Evolutionary conservation across 2,329 filamentous ascomycete genomes (phyloP), one percentile per base, ranked within the genome.

Genomic region (Ilyonectria destructans): DNA sequence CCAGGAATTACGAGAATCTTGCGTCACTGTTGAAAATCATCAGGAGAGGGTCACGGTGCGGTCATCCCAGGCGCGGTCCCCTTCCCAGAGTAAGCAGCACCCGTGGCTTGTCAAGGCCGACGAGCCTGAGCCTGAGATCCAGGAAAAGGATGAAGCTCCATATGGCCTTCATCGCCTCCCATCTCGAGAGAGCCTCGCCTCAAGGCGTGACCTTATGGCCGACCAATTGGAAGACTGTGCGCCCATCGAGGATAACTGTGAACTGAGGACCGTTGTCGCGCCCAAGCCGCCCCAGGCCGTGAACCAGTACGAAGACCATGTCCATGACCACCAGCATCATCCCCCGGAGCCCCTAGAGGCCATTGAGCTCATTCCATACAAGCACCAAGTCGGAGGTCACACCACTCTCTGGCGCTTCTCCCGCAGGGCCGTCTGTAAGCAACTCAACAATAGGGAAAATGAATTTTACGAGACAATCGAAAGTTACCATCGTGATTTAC

Each of bases 381-480:
- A 94, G 73, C 96, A 99, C 82, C 96, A 99, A 82, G 96, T 99
- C 62, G 96, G 96, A 66, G 96, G 96, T 1, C 96, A 99, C 80
- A 98, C 95, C 7, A 98, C 96, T 0, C 89, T 99, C 40, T 99
- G 97, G 88, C 92, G 96, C 48, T 98, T 99, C 79, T 98, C 96
- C 19, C 91, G 94, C 73, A 90, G 95, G 75, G 96, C 96, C 63
- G 95, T 99, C 12, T 99, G 96, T 86, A 99, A 99, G 82, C 95
- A 98, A 82, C 88, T 99, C 77, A 99, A 97, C 81, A 99, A 97
- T 80, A 90, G 96, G 77, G 96, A 99, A 80, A 99, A 99, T 81
- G 94, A 97, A 82, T 99, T 99, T 79, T 99, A 99, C 81, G 96
- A 99, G 82, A 96, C 92, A 62, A 94, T 98, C 76, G 96, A 99